Evolutionary conservation across 1,139 yeast genomes (phyloP).

Genomic region (Diutina ranongensis): DNA sequence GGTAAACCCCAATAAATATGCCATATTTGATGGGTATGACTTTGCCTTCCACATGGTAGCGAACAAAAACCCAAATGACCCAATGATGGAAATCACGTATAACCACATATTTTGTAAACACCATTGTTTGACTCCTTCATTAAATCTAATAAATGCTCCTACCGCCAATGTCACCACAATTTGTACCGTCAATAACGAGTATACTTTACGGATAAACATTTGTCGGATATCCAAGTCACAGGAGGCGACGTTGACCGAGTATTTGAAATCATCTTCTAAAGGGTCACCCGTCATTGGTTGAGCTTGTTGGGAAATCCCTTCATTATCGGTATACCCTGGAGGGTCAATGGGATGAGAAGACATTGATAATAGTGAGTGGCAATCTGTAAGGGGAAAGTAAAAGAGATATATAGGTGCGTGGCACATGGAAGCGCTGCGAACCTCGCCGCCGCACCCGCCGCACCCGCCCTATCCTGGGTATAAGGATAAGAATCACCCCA

Average conservation of each 20-base stretch:
- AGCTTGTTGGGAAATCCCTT: too few relatives aligned
- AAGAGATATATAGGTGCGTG: background rate
- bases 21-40: slow-evolving; percentile 49
- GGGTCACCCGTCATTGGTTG: slow-evolving; percentile 21
- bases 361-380: too few relatives aligned
- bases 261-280: slow-evolving; percentile 75
- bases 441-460: too few relatives aligned
- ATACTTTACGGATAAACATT: slow-evolving; percentile 69
- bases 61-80: slow-evolving; percentile 51
- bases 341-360: background rate
- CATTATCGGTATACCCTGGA: background rate
- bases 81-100: slow-evolving; percentile 43
- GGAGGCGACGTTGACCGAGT: slow-evolving; percentile 64
- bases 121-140: slow-evolving; percentile 42
- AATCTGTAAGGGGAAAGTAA: too few relatives aligned
- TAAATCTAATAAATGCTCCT: slow-evolving; percentile 42
- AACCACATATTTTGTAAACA: slow-evolving; percentile 52
- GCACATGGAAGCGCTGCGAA: too few relatives aligned
- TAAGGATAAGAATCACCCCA: too few relatives aligned
- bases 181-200: slow-evolving; percentile 58
- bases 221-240: slow-evolving; percentile 71
- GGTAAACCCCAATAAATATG: slow-evolving; percentile 56
- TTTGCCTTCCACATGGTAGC: slow-evolving; percentile 49
- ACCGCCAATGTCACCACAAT: slow-evolving; percentile 48
- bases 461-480: too few relatives aligned